These are phyloP conservation scores for Platanus orientalis DNA, from an alignment of 164 flowering plant species.

Conservation along the genomic window DNA sequence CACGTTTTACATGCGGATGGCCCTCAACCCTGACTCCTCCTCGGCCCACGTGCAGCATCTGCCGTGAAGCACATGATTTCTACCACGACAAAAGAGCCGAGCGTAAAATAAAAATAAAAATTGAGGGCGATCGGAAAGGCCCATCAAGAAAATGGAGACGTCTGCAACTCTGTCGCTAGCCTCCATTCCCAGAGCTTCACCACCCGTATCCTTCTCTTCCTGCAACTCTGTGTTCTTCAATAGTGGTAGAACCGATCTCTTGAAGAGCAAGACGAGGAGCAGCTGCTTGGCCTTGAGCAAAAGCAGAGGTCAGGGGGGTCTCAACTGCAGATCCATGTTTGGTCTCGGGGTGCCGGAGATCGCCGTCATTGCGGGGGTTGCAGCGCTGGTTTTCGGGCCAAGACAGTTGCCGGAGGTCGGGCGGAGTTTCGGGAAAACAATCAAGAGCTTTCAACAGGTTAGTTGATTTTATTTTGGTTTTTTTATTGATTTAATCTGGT, in stretches of 20 bases:
- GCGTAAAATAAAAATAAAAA: not conserved
- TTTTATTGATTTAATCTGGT: no score
- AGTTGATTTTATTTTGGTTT: conserved; percentile 4
- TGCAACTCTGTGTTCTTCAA: conserved; percentile 40
- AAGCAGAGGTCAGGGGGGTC: conserved; percentile 31
- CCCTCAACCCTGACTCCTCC: no score
- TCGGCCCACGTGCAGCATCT: no score
- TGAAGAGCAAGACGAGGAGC: conserved; percentile 19
- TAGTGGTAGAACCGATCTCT: conserved; percentile 7
- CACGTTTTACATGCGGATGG: no score
- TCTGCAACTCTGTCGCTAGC: conserved; percentile 18
- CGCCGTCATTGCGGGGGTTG: conserved; percentile 89
- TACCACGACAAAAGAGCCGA: no score
- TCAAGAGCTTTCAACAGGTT: conserved; percentile 96
- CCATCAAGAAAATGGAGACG: conserved; percentile 14
- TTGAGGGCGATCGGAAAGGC: conserved; percentile 1
- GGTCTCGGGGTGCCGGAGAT: conserved; percentile 95
- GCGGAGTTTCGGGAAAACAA: conserved; percentile 77
- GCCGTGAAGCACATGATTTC: no score
- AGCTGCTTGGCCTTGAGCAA: conserved; percentile 16
- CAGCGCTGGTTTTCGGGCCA: conserved; percentile 84
- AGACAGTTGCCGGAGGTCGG: conserved; percentile 91
- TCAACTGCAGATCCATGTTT: conserved; percentile 60
- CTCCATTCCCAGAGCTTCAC: conserved; percentile 15
- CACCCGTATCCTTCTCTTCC: conserved; percentile 34